These are phyloP conservation scores for Alloteropsis angusta DNA, from an alignment of 202 grass and related monocot genomes.

Conservation along the genomic window DNA sequence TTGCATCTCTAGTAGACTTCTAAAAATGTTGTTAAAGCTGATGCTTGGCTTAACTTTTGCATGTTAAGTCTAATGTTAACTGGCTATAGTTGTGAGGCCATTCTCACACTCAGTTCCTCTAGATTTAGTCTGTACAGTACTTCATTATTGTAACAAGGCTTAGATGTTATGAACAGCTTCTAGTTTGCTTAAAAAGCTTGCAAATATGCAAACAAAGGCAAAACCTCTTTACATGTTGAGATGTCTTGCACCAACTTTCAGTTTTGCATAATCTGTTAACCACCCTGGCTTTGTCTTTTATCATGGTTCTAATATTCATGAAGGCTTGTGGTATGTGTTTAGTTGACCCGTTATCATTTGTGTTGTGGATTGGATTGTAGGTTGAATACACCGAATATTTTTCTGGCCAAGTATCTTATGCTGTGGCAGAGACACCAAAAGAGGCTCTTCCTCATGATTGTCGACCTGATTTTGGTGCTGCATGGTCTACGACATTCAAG, in stretches of 20 bases:
- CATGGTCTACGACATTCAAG: slow-evolving; percentile 57
- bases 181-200: background rate
- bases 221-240: background rate
- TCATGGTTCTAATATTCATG: background rate
- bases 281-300: background rate
- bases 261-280: background rate
- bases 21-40: slow-evolving; percentile 8
- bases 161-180: background rate
- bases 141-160: background rate
- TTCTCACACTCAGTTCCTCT: background rate
- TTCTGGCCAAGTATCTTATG: slow-evolving; percentile 83
- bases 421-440: slow-evolving; percentile 79
- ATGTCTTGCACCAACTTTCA: background rate
- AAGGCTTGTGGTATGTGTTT: background rate
- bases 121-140: background rate
- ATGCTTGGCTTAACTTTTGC: background rate
- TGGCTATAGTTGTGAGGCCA: background rate
- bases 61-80: background rate
- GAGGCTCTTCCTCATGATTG: slow-evolving; percentile 80
- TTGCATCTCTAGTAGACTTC: background rate
- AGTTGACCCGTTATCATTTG: background rate
- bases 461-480: slow-evolving; percentile 69
- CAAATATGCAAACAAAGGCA: background rate
- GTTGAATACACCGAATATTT: slow-evolving; percentile 96
- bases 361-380: slow-evolving; percentile 26